Evolutionary conservation across 306 rosid species (phyloP).

Genomic region (Dryas alaskensis): DNA sequence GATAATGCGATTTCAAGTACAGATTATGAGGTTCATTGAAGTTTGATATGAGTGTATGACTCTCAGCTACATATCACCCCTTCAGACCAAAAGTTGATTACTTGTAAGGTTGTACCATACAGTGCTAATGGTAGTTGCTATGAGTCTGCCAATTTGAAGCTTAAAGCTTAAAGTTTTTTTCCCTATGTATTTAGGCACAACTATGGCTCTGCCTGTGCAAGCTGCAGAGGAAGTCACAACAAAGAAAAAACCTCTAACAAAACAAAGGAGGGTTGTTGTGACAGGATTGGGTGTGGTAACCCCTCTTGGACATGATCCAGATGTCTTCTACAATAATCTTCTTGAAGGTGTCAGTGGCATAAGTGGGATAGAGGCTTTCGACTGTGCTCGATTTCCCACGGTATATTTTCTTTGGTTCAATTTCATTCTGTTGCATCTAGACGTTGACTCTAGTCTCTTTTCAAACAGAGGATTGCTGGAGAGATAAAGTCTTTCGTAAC

Average conservation of each 20-base stretch:
- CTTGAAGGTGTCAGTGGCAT: conserved; percentile 76
- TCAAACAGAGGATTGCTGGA: conserved; percentile 68
- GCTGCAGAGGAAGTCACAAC: conserved; percentile 45
- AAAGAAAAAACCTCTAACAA: conserved; percentile 41
- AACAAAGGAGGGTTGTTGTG: conserved; percentile 67
- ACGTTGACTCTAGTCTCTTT: background rate
- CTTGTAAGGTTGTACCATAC: too few species aligned
- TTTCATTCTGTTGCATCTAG: background rate
- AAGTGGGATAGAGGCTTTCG: conserved; percentile 71
- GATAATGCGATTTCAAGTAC: too few species aligned
- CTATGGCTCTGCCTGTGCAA: conserved; percentile 44
- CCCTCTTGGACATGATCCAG: conserved; percentile 76
- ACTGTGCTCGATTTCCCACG: conserved; percentile 65
- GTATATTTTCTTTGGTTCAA: conserved; percentile 27
- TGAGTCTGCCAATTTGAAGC: background rate
- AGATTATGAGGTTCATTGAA: too few species aligned
- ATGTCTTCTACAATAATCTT: conserved; percentile 67
- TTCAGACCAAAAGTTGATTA: too few species aligned
- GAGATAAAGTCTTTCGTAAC: conserved; percentile 71
- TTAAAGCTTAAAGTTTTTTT: background rate
- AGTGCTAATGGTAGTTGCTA: too few species aligned
- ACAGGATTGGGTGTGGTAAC: conserved; percentile 82
- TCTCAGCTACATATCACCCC: too few species aligned
- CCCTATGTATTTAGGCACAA: conserved; percentile 35
- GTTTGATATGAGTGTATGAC: too few species aligned